Conservation (phyloP, 164 flowering plant species). For the Berberis vulgaris region DNA sequence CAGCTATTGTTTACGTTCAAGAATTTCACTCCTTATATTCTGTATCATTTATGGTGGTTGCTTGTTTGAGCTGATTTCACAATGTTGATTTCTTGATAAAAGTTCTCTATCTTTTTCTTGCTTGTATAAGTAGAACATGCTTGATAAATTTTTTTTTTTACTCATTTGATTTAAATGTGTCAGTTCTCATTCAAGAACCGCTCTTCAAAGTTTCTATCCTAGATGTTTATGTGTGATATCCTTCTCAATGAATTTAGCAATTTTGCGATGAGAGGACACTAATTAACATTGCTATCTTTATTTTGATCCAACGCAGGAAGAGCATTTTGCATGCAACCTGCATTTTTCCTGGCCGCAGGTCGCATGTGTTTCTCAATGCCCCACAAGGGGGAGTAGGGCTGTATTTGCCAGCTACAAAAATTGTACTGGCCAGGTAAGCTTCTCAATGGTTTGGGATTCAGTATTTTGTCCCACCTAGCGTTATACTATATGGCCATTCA, state of each 20-base stretch:
- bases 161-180: not conserved
- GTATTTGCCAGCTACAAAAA: conserved; percentile 36
- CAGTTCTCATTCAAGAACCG: not conserved
- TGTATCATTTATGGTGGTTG: too few species aligned
- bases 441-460: conserved; percentile 4
- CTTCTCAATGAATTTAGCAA: not conserved
- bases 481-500: not conserved
- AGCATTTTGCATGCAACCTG: conserved; percentile 42
- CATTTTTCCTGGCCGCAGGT: conserved; percentile 56
- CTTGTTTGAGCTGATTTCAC: too few species aligned
- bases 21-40: too few species aligned
- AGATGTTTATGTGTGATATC: too few species aligned
- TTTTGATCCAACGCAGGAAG: conserved; percentile 30
- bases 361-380: conserved; percentile 22
- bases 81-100: too few species aligned
- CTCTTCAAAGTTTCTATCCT: not conserved
- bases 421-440: conserved; percentile 25
- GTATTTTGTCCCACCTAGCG: not conserved
- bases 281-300: not conserved
- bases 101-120: not conserved
- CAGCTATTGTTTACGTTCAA: too few species aligned
- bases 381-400: conserved; percentile 31
- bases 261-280: not conserved
- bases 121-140: not conserved
- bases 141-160: too few species aligned